Base-by-base conservation (phyloP, 1,139 yeast species). In the Magnusiomyces fungicola region DNA sequence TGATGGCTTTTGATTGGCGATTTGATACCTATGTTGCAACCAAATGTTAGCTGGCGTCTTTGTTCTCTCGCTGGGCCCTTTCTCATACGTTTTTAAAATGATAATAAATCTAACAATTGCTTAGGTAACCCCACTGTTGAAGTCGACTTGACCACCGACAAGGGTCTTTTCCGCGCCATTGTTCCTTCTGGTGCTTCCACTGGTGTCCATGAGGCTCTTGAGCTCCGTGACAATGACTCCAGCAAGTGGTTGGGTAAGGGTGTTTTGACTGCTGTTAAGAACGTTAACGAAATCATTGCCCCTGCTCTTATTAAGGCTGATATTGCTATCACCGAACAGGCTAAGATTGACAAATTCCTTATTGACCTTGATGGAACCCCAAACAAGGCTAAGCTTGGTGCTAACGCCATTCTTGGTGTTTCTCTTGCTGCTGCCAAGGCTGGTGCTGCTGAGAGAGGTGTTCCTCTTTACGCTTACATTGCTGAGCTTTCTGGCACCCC, bases 121-220 rank as follows among this genome's bases (percentile, higher is more conserved):
- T 27, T 24, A 58, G 69, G 71, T 50, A 89, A 89, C 80, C 97
- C 97, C 73, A 89, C 96, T 60, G 96, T 89, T 63, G 96, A 89
- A 79, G 96, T 88, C 61, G 96, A 89, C 66, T 66, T 88, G 62
- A 76, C 83, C 78, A 89, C 96, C 64, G 88, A 76, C 57, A 79
- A 82, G 66, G 96, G 96, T 67, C 69, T 78, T 59, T 87, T 85
- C 88, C 83, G 96, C 73, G 79, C 96, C 61, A 87, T 87, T 66
- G 97, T 89, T 56, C 97, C 97, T 69, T 86, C 96, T 58, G 97
- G 96, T 74, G 96, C 96, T 58, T 87, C 96, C 65, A 88, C 96
- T 56, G 96, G 96, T 79, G 71, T 82, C 70, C 92, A 84, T 72
- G 97, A 89, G 78, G 96, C 96, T 63, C 76, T 87, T 61, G 97